Conservation (phyloP, 768 basidiomycete genomes). For the Rickenella mellea region DNA sequence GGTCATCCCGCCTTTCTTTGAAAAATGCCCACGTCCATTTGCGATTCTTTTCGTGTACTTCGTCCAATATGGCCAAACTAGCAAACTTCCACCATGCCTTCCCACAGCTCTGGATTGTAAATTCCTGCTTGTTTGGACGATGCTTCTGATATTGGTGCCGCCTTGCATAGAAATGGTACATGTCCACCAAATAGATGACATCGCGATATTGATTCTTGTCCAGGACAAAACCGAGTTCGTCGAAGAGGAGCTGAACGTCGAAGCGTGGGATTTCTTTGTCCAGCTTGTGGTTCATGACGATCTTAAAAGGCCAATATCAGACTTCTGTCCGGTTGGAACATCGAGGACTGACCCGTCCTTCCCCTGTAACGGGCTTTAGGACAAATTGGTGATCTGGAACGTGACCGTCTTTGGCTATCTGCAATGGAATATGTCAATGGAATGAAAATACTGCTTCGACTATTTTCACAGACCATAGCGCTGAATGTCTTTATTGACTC, state of each 20-base stretch:
- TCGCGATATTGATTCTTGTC: slow-evolving; percentile 95
- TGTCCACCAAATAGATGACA: slow-evolving; percentile 84
- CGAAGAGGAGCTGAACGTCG: slow-evolving; percentile 80
- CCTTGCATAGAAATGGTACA: slow-evolving; percentile 92
- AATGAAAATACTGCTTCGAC: slow-evolving; percentile 3
- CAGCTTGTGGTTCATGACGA: slow-evolving; percentile 74
- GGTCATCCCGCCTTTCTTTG: slow-evolving; percentile 77
- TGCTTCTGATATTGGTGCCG: slow-evolving; percentile 81
- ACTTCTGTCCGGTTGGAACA: background rate
- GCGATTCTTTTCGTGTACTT: slow-evolving; percentile 71
- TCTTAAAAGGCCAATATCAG: slow-evolving; percentile 27
- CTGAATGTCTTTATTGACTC: slow-evolving; percentile 69
- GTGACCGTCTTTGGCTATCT: slow-evolving; percentile 45
- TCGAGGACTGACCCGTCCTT: slow-evolving; percentile 62
- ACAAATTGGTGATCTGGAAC: slow-evolving; percentile 78
- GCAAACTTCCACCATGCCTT: slow-evolving; percentile 73
- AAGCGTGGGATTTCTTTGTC: slow-evolving; percentile 72
- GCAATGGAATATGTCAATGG: background rate
- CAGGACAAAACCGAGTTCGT: slow-evolving; percentile 86
- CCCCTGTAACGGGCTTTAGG: slow-evolving; percentile 89
- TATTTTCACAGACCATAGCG: background rate
- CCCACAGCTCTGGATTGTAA: slow-evolving; percentile 43
- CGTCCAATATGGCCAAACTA: slow-evolving; percentile 65
- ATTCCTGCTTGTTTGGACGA: slow-evolving; percentile 55
- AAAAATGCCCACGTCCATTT: slow-evolving; percentile 94